Conservation (phyloP, 352 stramenopile genomes). For the Pythium angustatum region DNA sequence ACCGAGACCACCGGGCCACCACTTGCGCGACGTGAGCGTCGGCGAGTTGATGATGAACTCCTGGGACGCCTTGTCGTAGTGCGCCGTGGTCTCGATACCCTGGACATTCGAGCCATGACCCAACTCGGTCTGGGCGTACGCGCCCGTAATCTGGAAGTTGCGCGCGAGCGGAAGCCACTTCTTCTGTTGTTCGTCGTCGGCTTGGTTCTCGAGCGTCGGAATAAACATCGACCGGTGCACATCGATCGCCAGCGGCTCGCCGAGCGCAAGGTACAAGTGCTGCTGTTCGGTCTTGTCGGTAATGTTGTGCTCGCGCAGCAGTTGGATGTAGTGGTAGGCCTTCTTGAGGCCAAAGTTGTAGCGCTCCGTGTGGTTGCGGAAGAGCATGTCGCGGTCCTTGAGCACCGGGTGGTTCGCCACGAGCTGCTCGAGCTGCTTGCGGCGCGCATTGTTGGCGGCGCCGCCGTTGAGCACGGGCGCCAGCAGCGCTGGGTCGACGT, state of each 20-base stretch:
- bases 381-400: conserved; percentile 34
- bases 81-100: conserved; percentile 91
- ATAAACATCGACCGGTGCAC: conserved; percentile 69
- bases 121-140: conserved; percentile 96
- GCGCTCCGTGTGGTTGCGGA: conserved; percentile 42
- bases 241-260: conserved; percentile 46
- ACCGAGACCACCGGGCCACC: conserved; percentile 94
- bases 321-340: conserved; percentile 35
- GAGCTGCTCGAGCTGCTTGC: conserved; percentile 43
- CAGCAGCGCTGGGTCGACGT: conserved; percentile 42
- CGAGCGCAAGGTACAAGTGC: conserved; percentile 34
- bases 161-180: conserved; percentile 67
- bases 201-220: conserved; percentile 72
- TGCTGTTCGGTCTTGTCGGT: conserved; percentile 31
- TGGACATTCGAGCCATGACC: conserved; percentile 93
- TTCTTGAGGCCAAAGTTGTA: conserved; percentile 42
- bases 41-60: conserved; percentile 95
- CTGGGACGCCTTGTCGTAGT: conserved; percentile 85
- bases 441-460: conserved; percentile 36
- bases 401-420: conserved; percentile 39
- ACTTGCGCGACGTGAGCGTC: conserved; percentile 94
- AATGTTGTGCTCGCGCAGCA: conserved; percentile 33
- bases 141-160: conserved; percentile 77
- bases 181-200: conserved; percentile 49
- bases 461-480: conserved; percentile 38